Evolutionary conservation across 805 yeast genomes (phyloP).

Genomic region (Sungouiozyma ichnusensis): DNA sequence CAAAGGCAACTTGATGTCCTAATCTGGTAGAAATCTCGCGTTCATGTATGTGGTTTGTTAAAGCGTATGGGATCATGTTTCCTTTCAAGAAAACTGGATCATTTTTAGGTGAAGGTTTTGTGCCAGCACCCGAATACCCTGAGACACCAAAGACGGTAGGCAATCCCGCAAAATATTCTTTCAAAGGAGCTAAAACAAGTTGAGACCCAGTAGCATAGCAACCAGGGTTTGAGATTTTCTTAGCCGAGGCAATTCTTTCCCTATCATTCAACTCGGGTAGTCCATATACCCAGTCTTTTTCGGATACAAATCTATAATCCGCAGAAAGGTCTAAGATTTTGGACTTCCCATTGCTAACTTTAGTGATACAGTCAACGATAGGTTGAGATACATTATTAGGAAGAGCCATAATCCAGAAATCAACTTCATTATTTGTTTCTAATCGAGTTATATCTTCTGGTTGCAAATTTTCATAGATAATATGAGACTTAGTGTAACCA

Average conservation of each 20-base stretch:
- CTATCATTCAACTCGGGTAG: constrained; percentile 85
- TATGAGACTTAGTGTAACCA: constrained; percentile 76
- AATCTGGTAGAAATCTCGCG: constrained; percentile 77
- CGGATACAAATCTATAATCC: constrained; percentile 85
- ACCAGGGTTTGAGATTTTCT: constrained; percentile 91
- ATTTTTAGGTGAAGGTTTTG: constrained; percentile 95
- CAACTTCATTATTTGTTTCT: constrained; percentile 70
- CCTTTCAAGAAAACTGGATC: constrained; percentile 64
- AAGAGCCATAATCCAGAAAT: constrained; percentile 98
- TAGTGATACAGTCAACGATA: constrained; percentile 69
- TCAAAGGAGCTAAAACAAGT: constrained; percentile 78
- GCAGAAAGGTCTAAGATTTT: constrained; percentile 91
- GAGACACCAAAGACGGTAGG: constrained; percentile 93
- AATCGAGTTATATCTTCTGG: constrained; percentile 73
- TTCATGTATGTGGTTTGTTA: constrained; percentile 96
- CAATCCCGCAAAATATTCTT: constrained; percentile 52
- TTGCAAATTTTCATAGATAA: constrained; percentile 76
- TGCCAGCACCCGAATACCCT: constrained; percentile 98
- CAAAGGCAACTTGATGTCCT: constrained; percentile 72
- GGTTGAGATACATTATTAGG: constrained; percentile 96
- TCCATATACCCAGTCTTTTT: constrained; percentile 88
- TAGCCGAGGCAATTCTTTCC: constrained; percentile 52
- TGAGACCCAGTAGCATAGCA: constrained; percentile 99
- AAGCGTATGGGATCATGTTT: constrained; percentile 87
- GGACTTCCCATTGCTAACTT: constrained; percentile 51